Conservation (phyloP, 164 flowering plant species). For the Dillenia suffruticosa region DNA sequence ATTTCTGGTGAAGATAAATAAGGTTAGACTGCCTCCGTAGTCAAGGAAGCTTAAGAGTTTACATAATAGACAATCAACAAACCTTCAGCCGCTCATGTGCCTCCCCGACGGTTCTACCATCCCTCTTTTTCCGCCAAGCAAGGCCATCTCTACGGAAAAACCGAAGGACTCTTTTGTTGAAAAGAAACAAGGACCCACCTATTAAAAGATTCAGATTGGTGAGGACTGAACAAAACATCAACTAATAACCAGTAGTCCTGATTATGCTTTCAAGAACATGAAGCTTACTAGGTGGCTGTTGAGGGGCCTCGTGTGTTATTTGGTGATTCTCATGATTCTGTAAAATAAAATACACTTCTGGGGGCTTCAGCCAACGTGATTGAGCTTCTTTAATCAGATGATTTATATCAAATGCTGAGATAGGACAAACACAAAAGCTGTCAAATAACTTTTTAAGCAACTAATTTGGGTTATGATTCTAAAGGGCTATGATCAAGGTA, state of each 20-base stretch:
- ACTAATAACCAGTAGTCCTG: too few species aligned
- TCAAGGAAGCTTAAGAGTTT: too few species aligned
- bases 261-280: background rate
- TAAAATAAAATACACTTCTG: constrained; percentile 64
- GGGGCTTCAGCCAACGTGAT: constrained; percentile 79
- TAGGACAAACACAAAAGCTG: constrained; percentile 1
- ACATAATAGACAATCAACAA: background rate
- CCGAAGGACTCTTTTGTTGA: constrained; percentile 82
- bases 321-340: constrained; percentile 54
- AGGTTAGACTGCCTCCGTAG: too few species aligned
- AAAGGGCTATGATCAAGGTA: background rate
- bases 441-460: background rate
- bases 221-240: background rate
- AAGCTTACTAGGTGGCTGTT: constrained; percentile 55
- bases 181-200: constrained; percentile 97
- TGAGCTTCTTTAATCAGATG: constrained; percentile 58
- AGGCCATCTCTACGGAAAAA: constrained; percentile 91
- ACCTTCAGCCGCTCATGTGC: constrained; percentile 98
- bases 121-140: constrained; percentile 89
- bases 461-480: background rate
- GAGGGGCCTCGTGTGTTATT: constrained; percentile 45
- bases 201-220: constrained; percentile 12
- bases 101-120: constrained; percentile 88
- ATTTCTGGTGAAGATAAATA: too few species aligned
- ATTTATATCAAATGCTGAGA: constrained; percentile 50